Evolutionary conservation across 805 yeast genomes (phyloP).

Genomic region (Metschnikowia borealis): DNA sequence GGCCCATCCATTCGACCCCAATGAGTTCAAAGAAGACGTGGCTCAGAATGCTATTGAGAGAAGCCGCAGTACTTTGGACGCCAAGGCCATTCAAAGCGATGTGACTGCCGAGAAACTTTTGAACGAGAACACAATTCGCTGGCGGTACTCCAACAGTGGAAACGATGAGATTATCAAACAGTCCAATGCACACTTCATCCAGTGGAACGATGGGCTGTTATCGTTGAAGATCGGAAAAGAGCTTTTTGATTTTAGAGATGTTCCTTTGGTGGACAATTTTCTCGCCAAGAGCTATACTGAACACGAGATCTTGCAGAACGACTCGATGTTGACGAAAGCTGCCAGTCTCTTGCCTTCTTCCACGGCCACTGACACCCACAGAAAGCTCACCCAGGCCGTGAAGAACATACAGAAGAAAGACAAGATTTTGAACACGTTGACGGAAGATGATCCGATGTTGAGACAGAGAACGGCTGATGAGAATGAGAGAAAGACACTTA

Average conservation of each 20-base stretch:
- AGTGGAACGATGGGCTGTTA: conserved; percentile 91
- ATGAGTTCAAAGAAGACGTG: conserved; percentile 51
- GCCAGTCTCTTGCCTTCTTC: conserved; percentile 86
- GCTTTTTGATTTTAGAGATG: conserved; percentile 70
- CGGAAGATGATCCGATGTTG: conserved; percentile 64
- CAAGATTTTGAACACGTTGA: conserved; percentile 49
- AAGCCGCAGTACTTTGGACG: conserved; percentile 25
- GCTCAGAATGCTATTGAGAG: conserved; percentile 33
- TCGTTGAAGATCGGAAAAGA: conserved; percentile 87
- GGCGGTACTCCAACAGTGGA: conserved; percentile 85
- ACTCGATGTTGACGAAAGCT: conserved; percentile 58
- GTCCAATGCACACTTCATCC: conserved; percentile 82
- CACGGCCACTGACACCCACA: conserved; percentile 79
- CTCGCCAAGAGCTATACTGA: conserved; percentile 68
- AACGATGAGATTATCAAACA: conserved; percentile 73
- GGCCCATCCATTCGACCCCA: conserved; percentile 82
- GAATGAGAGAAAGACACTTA: conserved; percentile 52
- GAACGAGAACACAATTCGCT: conserved; percentile 83
- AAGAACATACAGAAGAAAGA: conserved; percentile 45
- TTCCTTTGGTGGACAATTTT: conserved; percentile 65
- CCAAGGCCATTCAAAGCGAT: conserved; percentile 45
- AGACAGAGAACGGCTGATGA: conserved; percentile 66
- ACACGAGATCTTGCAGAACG: conserved; percentile 66
- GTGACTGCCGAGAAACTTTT: conserved; percentile 57
- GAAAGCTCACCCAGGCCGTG: conserved; percentile 69